phyloP scores from a whole-genome alignment of 2,329 filamentous ascomycete genomes.

The Furcasterigmium sp. region DNA sequence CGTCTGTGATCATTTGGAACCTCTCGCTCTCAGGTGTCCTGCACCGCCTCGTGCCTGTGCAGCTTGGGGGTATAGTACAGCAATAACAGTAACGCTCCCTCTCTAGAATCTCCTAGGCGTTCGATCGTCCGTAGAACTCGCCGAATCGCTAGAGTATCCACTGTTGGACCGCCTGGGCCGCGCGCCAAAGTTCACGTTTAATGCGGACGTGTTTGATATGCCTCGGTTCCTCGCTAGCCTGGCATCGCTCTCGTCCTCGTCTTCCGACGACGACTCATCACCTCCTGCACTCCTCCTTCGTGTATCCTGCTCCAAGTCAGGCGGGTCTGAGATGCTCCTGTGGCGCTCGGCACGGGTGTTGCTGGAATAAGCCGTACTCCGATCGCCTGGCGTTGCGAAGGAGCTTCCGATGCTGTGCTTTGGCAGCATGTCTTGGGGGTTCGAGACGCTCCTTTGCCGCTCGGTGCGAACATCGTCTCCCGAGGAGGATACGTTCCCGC shows the following conservation, averaged over 20 bases:
- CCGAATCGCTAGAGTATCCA: neutral
- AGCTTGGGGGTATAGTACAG: neutral
- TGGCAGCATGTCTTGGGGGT: conserved; percentile 29
- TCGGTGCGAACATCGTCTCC: conserved; percentile 50
- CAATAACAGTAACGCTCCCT: conserved; percentile 2
- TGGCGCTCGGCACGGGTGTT: neutral
- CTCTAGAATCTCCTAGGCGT: conserved; percentile 5
- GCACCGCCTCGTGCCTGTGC: no score
- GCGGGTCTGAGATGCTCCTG: conserved; percentile 30
- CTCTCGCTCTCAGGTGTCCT: no score
- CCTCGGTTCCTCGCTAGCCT: neutral
- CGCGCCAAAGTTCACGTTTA: conserved; percentile 4
- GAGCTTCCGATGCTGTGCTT: conserved; percentile 4
- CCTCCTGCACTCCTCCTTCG: neutral
- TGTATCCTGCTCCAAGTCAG: conserved; percentile 13
- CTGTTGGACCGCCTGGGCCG: conserved; percentile 5
- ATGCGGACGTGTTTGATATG: conserved; percentile 5
- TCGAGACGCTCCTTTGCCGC: conserved; percentile 49
- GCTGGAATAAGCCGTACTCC: no score
- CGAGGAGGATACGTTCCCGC: conserved; percentile 26
- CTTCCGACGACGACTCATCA: neutral
- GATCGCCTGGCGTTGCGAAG: no score
- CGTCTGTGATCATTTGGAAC: no score
- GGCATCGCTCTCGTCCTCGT: neutral
- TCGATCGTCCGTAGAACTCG: neutral